Percentiles rank a stretch among this genome's conserved stretches.
Evolutionary conservation across 345 rosid species (phyloP).

Genomic region (Eucalyptus caleyi): DNA sequence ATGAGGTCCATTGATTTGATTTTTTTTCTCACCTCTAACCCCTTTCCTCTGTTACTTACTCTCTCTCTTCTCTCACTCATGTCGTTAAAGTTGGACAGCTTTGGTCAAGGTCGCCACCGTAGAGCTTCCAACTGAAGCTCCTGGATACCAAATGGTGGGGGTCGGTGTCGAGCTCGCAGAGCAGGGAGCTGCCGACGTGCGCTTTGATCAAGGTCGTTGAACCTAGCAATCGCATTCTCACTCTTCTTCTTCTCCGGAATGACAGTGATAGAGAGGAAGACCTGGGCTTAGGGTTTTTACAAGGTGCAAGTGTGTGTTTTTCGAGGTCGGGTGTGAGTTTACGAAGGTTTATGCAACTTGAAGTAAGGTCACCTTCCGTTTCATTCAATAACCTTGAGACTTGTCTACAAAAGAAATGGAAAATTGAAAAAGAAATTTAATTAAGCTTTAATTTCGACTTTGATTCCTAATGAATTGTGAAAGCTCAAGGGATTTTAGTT

Average conservation of each 20-base stretch:
- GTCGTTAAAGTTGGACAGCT: too few relatives aligned
- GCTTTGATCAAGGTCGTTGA: slow-evolving; percentile 59
- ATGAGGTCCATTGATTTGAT: too few relatives aligned
- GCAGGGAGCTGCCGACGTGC: slow-evolving; percentile 87
- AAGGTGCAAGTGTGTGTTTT: neutral
- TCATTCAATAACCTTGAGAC: neutral
- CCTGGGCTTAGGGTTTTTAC: neutral
- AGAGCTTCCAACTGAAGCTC: too few relatives aligned
- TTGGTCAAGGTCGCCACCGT: too few relatives aligned
- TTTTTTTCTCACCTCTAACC: too few relatives aligned
- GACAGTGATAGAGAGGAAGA: slow-evolving; percentile 12
- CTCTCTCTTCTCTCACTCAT: too few relatives aligned
- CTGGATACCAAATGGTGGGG: neutral
- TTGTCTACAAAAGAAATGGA: too few relatives aligned
- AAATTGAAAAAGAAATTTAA: too few relatives aligned
- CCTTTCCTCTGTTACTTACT: too few relatives aligned
- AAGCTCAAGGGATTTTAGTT: neutral
- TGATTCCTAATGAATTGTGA: neutral
- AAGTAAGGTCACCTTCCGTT: slow-evolving; percentile 42
- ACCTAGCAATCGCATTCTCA: slow-evolving; percentile 67
- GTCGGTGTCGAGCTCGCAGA: slow-evolving; percentile 55
- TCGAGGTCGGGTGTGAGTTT: slow-evolving; percentile 4
- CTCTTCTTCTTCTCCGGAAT: slow-evolving; percentile 56
- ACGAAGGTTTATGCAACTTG: slow-evolving; percentile 90
- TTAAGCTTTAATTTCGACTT: neutral